phyloP scores from a whole-genome alignment of 129 eudicot genomes.

The Tagetes erecta region DNA sequence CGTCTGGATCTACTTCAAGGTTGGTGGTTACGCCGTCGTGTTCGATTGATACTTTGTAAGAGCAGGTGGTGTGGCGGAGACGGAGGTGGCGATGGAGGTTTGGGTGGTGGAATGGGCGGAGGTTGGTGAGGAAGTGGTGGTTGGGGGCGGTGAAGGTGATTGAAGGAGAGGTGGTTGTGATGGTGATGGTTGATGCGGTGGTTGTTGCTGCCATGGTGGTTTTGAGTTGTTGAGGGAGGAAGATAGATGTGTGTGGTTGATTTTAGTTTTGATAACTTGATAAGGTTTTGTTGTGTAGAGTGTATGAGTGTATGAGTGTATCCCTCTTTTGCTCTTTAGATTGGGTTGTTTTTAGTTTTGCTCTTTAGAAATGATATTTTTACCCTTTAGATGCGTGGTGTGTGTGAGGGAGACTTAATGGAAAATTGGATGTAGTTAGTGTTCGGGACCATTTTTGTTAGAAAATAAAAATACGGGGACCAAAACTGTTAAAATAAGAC shows the following conservation, averaged over 20 bases:
- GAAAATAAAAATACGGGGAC: too few species aligned
- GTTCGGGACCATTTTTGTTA: too few species aligned
- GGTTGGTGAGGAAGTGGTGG: conserved; percentile 31
- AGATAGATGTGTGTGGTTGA: conserved; percentile 17
- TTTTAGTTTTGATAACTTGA: conserved; percentile 48
- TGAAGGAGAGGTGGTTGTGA: conserved; percentile 36
- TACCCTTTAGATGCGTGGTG: too few species aligned
- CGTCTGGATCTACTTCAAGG: conserved; percentile 79
- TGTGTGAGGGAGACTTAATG: too few species aligned
- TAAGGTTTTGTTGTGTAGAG: conserved; percentile 40
- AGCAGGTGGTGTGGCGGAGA: conserved; percentile 21
- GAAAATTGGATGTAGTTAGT: too few species aligned
- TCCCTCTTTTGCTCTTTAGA: not conserved
- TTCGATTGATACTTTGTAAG: conserved; percentile 73
- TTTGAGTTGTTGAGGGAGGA: conserved; percentile 22
- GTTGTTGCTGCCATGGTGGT: conserved; percentile 40
- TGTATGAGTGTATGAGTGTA: too few species aligned
- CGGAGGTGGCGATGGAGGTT: conserved; percentile 28
- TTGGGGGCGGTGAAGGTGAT: conserved; percentile 34
- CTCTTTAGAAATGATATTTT: too few species aligned
- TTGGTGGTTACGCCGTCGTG: conserved; percentile 60
- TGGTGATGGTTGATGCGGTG: conserved; percentile 23
- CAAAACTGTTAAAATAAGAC: too few species aligned
- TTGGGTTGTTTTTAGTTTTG: not conserved
- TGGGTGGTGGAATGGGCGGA: conserved; percentile 28